These are phyloP conservation scores for Grifola frondosa DNA, from an alignment of 1,284 basidiomycete genomes.

Conservation along the genomic window DNA sequence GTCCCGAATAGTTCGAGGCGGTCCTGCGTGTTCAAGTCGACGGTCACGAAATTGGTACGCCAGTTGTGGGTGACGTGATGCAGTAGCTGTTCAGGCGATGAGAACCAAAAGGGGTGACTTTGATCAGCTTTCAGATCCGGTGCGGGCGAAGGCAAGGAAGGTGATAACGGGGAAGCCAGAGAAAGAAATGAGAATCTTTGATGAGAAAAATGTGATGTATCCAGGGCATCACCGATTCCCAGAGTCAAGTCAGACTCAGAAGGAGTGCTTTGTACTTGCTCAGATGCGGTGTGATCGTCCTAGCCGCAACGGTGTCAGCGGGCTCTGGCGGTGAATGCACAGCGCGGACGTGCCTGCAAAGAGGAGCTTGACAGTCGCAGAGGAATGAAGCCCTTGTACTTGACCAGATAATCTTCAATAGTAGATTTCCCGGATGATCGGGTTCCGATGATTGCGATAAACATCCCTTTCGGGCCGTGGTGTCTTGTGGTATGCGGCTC, in stretches of 20 bases:
- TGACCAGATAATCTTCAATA: slow-evolving; percentile 71
- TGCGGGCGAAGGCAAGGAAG: slow-evolving; percentile 17
- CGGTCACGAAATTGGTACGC: slow-evolving; percentile 80
- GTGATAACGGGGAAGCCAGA: slow-evolving; percentile 28
- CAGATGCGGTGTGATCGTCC: neutral
- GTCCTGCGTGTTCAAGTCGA: slow-evolving; percentile 62
- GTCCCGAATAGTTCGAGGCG: slow-evolving; percentile 74
- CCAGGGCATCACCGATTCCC: neutral
- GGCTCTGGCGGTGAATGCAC: too few relatives aligned
- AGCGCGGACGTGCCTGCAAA: neutral
- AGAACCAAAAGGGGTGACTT: slow-evolving; percentile 40
- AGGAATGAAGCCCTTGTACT: slow-evolving; percentile 49
- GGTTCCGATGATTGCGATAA: slow-evolving; percentile 88
- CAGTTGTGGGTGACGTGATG: slow-evolving; percentile 83
- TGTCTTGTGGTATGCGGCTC: too few relatives aligned
- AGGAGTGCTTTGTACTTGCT: neutral
- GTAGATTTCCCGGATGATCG: slow-evolving; percentile 79
- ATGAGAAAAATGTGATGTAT: neutral
- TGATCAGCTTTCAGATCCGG: slow-evolving; percentile 1
- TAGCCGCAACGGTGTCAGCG: too few relatives aligned
- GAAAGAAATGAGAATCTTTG: slow-evolving; percentile 25
- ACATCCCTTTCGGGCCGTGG: slow-evolving; percentile 58
- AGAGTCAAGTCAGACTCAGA: neutral
- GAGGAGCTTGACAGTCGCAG: neutral
- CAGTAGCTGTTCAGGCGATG: slow-evolving; percentile 59